These are phyloP conservation scores for Penicillium sp. DNA, from an alignment of 2,329 filamentous ascomycete species.

Conservation along the genomic window DNA sequence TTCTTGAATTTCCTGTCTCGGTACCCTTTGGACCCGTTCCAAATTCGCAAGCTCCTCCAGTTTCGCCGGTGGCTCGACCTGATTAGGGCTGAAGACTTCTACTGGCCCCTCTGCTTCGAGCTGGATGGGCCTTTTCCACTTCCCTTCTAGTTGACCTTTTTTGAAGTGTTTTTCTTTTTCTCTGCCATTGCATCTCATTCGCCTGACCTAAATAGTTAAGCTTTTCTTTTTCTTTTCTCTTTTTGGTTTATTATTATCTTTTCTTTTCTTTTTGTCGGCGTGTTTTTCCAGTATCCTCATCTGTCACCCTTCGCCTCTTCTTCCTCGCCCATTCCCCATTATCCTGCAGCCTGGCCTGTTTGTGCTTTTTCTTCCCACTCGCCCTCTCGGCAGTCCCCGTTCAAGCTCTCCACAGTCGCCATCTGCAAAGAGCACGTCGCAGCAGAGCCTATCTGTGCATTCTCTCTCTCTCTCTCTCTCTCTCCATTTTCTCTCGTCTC, in stretches of 20 bases:
- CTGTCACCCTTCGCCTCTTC: no score
- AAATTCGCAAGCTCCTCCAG: background rate
- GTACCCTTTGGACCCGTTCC: background rate
- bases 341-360: no score
- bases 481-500: background rate
- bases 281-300: no score
- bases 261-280: background rate
- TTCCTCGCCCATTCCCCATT: no score
- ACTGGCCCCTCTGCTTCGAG: background rate
- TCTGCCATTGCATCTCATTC: background rate
- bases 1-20: no score
- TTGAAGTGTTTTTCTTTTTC: background rate
- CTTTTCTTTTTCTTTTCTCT: background rate
- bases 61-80: background rate
- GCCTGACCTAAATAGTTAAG: no score
- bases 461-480: background rate
- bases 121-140: background rate
- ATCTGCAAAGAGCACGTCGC: background rate
- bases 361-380: no score
- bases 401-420: constrained; percentile 1
- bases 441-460: background rate
- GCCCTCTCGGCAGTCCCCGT: background rate
- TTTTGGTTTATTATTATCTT: background rate
- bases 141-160: background rate
- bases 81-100: background rate